Percentiles rank a stretch among this genome's conserved stretches.
phyloP scores from a whole-genome alignment of 495 filamentous ascomycete species.

The Achaetomiella virescens region DNA sequence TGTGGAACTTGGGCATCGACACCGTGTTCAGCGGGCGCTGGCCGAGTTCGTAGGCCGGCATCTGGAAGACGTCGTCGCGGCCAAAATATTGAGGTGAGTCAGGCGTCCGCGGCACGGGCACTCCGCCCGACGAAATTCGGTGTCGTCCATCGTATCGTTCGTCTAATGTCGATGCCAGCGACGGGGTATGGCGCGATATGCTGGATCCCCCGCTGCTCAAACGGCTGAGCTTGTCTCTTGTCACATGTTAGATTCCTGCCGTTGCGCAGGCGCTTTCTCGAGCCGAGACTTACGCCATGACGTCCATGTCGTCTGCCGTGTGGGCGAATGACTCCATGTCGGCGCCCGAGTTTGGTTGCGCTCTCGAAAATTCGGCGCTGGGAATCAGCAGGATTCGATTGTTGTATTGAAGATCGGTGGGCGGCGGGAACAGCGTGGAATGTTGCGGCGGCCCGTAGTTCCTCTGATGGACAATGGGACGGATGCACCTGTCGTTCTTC shows the following conservation, averaged over 20 bases:
- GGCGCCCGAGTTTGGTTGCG: neutral
- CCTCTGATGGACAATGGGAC: no score
- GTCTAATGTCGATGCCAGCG: conserved; percentile 7
- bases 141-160: conserved; percentile 9
- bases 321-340: conserved; percentile 7
- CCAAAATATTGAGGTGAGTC: conserved; percentile 7
- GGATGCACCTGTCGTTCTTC: neutral
- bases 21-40: neutral
- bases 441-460: no score
- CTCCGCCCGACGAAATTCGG: neutral
- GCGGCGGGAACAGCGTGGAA: no score
- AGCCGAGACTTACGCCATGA: conserved; percentile 15
- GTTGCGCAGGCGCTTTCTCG: neutral
- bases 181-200: conserved; percentile 3
- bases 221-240: conserved; percentile 14
- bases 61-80: conserved; percentile 8
- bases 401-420: no score
- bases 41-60: conserved; percentile 8
- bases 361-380: neutral
- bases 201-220: conserved; percentile 6
- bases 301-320: conserved; percentile 12
- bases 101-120: conserved; percentile 5
- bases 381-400: neutral
- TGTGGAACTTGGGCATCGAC: conserved; percentile 11
- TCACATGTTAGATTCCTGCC: neutral